Base-by-base conservation (phyloP, 108 stramenopile species). In the Conticribra weissflogii region DNA sequence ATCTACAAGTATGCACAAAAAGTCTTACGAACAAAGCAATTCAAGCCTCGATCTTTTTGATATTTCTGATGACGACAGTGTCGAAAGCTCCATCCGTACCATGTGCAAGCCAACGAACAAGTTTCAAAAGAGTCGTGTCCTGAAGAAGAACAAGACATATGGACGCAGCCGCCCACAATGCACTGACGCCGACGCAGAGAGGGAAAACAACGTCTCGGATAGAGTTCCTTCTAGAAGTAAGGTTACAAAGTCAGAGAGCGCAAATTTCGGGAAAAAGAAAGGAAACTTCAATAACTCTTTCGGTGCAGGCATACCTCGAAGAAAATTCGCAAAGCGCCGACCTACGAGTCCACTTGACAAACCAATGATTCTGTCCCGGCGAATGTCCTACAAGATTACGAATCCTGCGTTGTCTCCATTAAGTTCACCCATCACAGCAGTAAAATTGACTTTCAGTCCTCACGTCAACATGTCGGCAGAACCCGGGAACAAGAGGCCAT, bases 321-420 rank as follows among this genome's bases (percentile, higher is more conserved):
- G 30, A 63, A 25, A 50, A 18, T 23, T 17, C n/a, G 47, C 30
- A 16, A 32, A 29, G 24, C 45, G 30, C 45, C 62, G 62, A 17
- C 9, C 48, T 3, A 50, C 1, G 7, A 63, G 62, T 27, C 62
- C 62, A 1, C 17, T 18, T 3, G 47, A 31, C 12, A 63, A 70
- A 32, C 68, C 68, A 28, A 70, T 70, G 68, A 50, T 70, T 12
- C 58, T 70, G 2, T 70, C 68, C 31, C 50, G 58, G 33, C 44
- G 68, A 21, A 54, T 59, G 31, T 59, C 58, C 30, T 70, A 59
- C 58, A 70, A 59, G 50, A 70, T 70, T 44, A 50, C 41, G 1
- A 59, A 59, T 52, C 50, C 50, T n/a, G 45, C 36, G 48, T 32
- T 41, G 5, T 32, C 68, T 9, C 68, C 57, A 15, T 31, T 33